These are phyloP conservation scores for Argentina anserina DNA, from an alignment of 306 rosid genomes.

Conservation along the genomic window DNA sequence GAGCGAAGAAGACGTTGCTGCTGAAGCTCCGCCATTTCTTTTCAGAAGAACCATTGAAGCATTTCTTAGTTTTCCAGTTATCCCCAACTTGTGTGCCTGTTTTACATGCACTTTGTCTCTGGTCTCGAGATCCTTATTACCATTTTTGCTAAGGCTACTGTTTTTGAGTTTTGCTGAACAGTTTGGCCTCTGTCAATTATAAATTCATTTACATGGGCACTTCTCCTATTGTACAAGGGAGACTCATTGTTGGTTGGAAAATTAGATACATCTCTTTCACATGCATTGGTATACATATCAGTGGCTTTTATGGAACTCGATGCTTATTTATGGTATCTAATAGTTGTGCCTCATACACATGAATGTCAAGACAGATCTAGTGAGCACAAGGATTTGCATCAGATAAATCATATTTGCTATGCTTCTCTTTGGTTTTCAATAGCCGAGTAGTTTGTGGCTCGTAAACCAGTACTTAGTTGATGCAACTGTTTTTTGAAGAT, in stretches of 20 bases:
- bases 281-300: slow-evolving; percentile 24
- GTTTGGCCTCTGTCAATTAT: slow-evolving; percentile 35
- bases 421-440: too few relatives aligned
- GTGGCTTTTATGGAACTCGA: slow-evolving; percentile 24
- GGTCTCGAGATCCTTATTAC: slow-evolving; percentile 47
- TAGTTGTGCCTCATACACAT: slow-evolving; percentile 44
- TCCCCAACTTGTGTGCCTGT: slow-evolving; percentile 48
- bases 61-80: not conserved
- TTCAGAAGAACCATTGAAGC: too few relatives aligned
- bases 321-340: slow-evolving; percentile 23
- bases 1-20: too few relatives aligned
- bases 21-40: too few relatives aligned
- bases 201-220: slow-evolving; percentile 36
- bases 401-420: too few relatives aligned
- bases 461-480: too few relatives aligned
- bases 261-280: slow-evolving; percentile 33
- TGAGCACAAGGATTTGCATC: too few relatives aligned
- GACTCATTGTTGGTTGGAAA: slow-evolving; percentile 40
- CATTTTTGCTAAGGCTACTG: slow-evolving; percentile 53
- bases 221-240: slow-evolving; percentile 39
- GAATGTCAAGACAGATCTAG: too few relatives aligned
- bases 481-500: too few relatives aligned
- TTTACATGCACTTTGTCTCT: slow-evolving; percentile 50
- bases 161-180: slow-evolving; percentile 37
- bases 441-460: too few relatives aligned